phyloP scores from a whole-genome alignment of 768 basidiomycete species.

The Pleurotus ostreatus region DNA sequence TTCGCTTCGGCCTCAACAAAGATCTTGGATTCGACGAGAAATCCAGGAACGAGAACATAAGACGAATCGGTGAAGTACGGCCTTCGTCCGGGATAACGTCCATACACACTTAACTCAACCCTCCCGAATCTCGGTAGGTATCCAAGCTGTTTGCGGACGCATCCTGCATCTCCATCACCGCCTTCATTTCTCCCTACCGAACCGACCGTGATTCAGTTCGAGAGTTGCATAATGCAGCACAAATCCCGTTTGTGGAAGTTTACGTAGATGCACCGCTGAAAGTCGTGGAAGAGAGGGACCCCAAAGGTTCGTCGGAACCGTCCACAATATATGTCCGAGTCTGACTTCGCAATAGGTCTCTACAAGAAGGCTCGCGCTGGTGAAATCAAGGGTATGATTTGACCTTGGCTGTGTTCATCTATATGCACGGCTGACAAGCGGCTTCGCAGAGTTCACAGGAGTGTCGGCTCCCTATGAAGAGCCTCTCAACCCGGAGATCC shows the following conservation, averaged over 20 bases:
- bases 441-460: constrained; percentile 86
- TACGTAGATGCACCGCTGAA: constrained; percentile 89
- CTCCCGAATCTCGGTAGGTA: constrained; percentile 48
- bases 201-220: constrained; percentile 83
- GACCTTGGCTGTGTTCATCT: neutral
- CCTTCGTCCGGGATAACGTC: too few species aligned
- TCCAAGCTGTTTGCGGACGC: constrained; percentile 92
- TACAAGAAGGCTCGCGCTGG: constrained; percentile 96
- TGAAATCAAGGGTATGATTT: constrained; percentile 79
- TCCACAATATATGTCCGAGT: neutral
- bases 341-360: constrained; percentile 44
- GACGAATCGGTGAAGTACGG: constrained; percentile 88
- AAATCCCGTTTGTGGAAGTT: constrained; percentile 87
- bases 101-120: neutral
- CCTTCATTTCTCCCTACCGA: constrained; percentile 98
- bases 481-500: constrained; percentile 82
- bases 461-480: constrained; percentile 96
- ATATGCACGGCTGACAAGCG: neutral
- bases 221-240: constrained; percentile 68
- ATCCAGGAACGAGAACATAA: constrained; percentile 93
- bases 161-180: constrained; percentile 82
- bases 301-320: constrained; percentile 43
- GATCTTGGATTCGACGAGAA: constrained; percentile 92
- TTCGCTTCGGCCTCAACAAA: constrained; percentile 95
- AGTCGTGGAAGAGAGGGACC: constrained; percentile 89